Evolutionary conservation across 73 alveolate species (phyloP).

Genomic region (Diophrys sp.): DNA sequence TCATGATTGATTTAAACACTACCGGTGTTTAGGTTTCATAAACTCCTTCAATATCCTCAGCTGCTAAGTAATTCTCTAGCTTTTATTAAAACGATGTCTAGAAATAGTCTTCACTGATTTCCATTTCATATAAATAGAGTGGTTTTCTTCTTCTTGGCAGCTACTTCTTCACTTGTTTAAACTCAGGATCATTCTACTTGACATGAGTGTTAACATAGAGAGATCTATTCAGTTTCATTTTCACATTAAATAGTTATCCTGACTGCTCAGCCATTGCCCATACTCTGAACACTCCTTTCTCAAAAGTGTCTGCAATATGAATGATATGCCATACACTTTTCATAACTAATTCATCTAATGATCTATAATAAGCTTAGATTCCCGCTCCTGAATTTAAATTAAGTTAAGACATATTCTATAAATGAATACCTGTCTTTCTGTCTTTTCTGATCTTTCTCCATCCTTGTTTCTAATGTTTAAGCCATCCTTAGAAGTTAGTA

Average conservation of each 20-base stretch:
- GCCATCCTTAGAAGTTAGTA: conserved; percentile 82
- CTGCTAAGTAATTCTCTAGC: conserved; percentile 62
- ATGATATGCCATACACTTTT: conserved; percentile 65
- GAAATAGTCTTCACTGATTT: conserved; percentile 14
- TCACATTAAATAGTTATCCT: conserved; percentile 43
- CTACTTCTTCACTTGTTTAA: conserved; percentile 71
- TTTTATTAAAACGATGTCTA: conserved; percentile 65
- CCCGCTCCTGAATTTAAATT: conserved; percentile 14
- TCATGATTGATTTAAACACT: conserved; percentile 73
- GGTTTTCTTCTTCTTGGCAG: conserved; percentile 90
- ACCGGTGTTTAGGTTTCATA: conserved; percentile 94
- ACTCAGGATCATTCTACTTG: conserved; percentile 40
- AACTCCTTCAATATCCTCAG: conserved; percentile 85
- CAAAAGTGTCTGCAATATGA: conserved; percentile 32
- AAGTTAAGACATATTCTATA: conserved; percentile 25
- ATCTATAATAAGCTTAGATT: conserved; percentile 52
- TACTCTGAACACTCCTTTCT: conserved; percentile 53
- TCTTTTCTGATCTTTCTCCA: conserved; percentile 83
- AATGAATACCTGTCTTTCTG: conserved; percentile 48
- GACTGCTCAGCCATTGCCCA: conserved; percentile 54
- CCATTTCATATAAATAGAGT: conserved; percentile 73
- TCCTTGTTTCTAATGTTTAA: conserved; percentile 70
- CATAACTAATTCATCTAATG: conserved; percentile 58
- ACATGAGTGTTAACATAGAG: conserved; percentile 59
- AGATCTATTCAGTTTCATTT: conserved; percentile 51